phyloP scores from a whole-genome alignment of 495 filamentous ascomycete species.

The Neurospora terricola region DNA sequence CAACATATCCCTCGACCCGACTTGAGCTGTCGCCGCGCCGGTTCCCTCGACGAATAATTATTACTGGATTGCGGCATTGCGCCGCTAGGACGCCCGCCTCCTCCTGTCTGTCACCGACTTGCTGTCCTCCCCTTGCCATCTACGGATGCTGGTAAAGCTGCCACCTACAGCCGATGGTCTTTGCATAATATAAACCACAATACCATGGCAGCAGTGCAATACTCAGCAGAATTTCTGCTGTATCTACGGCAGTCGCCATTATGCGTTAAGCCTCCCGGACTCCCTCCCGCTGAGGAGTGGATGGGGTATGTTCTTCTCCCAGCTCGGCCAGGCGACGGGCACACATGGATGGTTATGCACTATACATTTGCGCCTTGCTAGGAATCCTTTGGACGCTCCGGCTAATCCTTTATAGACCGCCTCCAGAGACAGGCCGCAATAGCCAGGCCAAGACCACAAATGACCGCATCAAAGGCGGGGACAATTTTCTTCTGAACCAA shows the following conservation, averaged over 20 bases:
- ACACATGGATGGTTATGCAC: not conserved
- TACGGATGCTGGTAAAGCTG: not conserved
- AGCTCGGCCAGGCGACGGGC: not conserved
- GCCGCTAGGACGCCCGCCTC: not conserved
- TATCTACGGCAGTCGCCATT: slow-evolving; percentile 73
- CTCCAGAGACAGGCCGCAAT: slow-evolving; percentile 33
- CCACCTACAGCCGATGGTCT: slow-evolving; percentile 11
- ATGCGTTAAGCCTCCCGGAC: slow-evolving; percentile 64
- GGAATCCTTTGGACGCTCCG: not conserved
- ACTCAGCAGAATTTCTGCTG: slow-evolving; percentile 70
- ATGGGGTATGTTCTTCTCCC: slow-evolving; percentile 65
- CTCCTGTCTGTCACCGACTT: not conserved
- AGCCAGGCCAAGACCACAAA: slow-evolving; percentile 27
- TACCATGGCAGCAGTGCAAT: slow-evolving; percentile 45
- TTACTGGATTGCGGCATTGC: not conserved
- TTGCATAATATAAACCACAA: slow-evolving; percentile 15
- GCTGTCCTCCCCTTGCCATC: not conserved
- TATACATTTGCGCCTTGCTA: not conserved
- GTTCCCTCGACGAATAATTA: not conserved
- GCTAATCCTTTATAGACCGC: slow-evolving; percentile 21
- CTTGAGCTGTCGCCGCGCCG: not conserved
- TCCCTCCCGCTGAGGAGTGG: slow-evolving; percentile 93
- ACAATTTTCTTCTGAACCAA: slow-evolving; percentile 33
- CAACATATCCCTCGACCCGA: not conserved
- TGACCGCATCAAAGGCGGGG: slow-evolving; percentile 34